Evolutionary conservation across 805 yeast genomes (phyloP), one percentile per base, ranked within the genome.

Genomic region (Danielozyma ontarioensis): DNA sequence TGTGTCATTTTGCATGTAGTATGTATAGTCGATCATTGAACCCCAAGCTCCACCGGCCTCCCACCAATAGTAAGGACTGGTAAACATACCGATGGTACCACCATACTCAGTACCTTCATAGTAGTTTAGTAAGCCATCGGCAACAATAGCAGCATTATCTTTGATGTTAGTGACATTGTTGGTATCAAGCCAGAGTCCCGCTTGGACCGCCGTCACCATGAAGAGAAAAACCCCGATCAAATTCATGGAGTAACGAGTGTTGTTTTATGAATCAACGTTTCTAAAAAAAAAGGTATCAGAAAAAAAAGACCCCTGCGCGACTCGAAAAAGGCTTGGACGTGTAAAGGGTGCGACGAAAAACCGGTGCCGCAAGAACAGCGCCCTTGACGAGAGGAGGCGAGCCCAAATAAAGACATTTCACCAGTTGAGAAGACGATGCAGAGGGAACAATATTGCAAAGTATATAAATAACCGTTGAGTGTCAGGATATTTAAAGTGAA

Each of bases 1-100:
- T 1, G 89, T 76, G 42, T 72, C 73, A 55, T 89, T 83, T 25
- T 80, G 74, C 55, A 85, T 76, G 53, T 70, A 80, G 45, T 55
- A 78, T 63, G 86, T 72, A 58, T 83, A 82, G 55, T 88, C 96
- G 28, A 90, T 52, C 71, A 90, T 64, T 13, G 83, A 70, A 6
- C 96, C 95, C 85, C 88, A 87, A 2, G 90, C 96, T 40, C 89
- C 95, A 45, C 97, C 97, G 7, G 97, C 95, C 63, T 88, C 87
- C 97, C 97, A 89, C 98, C 97, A 90, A 70, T 90, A 90, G 69
- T 90, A 89, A 0, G 97, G 97, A 51, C 70, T 64, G 10, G 80
- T 66, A 57, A 93, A 89, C 88, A 83, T 79, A 27, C 97, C 98
- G 17, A 84, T 67, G 4, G 88, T 74, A 6, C 89, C 83, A 23